These are phyloP conservation scores for Albugo laibachii DNA, from an alignment of 352 stramenopile species.

Conservation along the genomic window DNA sequence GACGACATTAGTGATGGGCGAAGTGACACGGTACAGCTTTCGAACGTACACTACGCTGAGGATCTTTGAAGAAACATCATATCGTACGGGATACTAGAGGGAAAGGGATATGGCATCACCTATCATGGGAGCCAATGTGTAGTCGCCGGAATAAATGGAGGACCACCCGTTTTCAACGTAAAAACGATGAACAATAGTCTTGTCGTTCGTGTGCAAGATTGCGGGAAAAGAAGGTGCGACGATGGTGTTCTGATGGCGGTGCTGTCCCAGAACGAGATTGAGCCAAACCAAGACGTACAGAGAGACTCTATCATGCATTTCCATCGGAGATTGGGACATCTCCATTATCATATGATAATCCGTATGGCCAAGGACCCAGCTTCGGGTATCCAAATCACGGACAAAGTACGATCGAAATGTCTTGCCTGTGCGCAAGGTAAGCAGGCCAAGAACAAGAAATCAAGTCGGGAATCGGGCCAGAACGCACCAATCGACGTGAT, in stretches of 20 bases:
- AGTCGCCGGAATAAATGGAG: too few species aligned
- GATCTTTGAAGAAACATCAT: neutral
- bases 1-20: neutral
- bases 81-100: neutral
- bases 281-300: neutral
- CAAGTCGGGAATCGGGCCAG: neutral
- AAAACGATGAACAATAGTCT: too few species aligned
- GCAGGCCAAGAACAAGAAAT: neutral
- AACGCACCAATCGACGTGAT: neutral
- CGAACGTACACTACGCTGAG: neutral
- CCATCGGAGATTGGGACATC: neutral
- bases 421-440: neutral
- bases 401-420: neutral
- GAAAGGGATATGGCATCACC: neutral
- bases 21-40: neutral
- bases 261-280: too few species aligned
- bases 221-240: too few species aligned
- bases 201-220: too few species aligned
- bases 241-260: too few species aligned
- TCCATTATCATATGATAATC: neutral
- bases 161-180: too few species aligned
- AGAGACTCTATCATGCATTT: neutral
- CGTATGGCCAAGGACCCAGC: neutral
- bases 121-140: too few species aligned
- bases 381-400: neutral